These are phyloP conservation scores for Puccinia novopanici DNA, from an alignment of 1,284 basidiomycete species.

Conservation along the genomic window DNA sequence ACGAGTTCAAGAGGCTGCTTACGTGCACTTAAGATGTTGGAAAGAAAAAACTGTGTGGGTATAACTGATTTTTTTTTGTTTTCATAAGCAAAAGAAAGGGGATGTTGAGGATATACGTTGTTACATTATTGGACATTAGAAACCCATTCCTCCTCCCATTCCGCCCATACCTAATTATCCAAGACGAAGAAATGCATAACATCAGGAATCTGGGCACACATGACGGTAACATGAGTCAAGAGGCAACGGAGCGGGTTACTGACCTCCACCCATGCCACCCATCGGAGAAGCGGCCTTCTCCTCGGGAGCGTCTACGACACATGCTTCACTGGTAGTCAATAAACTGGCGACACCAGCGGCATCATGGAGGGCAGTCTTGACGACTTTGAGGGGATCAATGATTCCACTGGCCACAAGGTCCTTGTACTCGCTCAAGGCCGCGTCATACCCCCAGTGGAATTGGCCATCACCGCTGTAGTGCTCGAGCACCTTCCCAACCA, in stretches of 20 bases:
- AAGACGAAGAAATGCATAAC: neutral
- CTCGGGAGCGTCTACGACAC: constrained; percentile 86
- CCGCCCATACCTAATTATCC: constrained; percentile 60
- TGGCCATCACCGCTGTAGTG: constrained; percentile 68
- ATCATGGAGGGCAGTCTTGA: constrained; percentile 81
- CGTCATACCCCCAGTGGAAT: constrained; percentile 77
- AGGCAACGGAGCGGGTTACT: constrained; percentile 9
- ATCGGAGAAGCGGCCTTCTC: constrained; percentile 69
- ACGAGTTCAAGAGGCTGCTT: no score
- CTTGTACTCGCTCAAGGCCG: constrained; percentile 83
- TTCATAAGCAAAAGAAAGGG: neutral
- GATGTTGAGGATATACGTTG: neutral
- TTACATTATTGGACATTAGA: constrained; percentile 50
- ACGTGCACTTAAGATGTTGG: neutral
- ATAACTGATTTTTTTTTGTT: neutral
- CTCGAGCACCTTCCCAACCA: constrained; percentile 79
- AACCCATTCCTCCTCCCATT: constrained; percentile 53
- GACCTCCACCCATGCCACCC: constrained; percentile 61
- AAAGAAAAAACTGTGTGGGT: neutral
- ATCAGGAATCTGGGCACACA: neutral
- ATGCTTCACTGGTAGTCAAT: constrained; percentile 88
- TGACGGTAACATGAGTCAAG: neutral
- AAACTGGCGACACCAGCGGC: constrained; percentile 82
- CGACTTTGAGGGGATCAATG: constrained; percentile 77
- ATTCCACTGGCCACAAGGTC: constrained; percentile 95